Base-by-base conservation (phyloP, 768 basidiomycete genomes). In the Termitomyces sp. region DNA sequence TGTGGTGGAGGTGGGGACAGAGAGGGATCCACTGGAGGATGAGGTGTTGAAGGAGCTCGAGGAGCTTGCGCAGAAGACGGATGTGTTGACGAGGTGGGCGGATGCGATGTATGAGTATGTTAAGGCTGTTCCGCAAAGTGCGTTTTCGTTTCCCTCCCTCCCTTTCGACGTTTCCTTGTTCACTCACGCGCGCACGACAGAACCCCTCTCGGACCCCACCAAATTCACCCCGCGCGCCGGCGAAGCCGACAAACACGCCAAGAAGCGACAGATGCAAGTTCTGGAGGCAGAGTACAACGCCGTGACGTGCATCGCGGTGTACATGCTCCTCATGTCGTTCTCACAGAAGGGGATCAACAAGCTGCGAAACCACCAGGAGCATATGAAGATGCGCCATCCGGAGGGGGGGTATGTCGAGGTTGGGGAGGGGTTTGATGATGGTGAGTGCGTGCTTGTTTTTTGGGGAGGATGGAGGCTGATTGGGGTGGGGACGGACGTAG, bases 1-100 rank as follows among this genome's bases (percentile, higher is more conserved):
- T 41, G 40, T 18, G 18, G 22, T 20, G 7, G 88, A 63, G n/a
- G 69, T 78, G 56, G 56, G 69, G 49, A 66, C 75, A 42, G 68
- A n/a, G n/a, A n/a, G n/a, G n/a, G 87, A 90, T 62, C 87, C 86
- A 1, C 73, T 89, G 60, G 94, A 97, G 61, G 91, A 96, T 56
- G 83, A 84, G 56, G 69, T 97, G n/a, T 72, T 97, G n/a, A 82
- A 77, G 2, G 69, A 73, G 18, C 73, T 98, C 40, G 96, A 98
- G 66, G 90, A 95, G 59, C 74, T 95, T 3, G 96, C 95, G 32
- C 92, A 97, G 77, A 99, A 98, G 79, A 96, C 96, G 32, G 86
- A 91, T 56, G 94, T 95, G 50, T 73, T 98, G 55, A 89, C 90
- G 53, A 88, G 90, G 57, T 96, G 94, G 84, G 97, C 91, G 20